A percentile compares a stretch with the other conserved stretches of the same genome.
Conservation (phyloP, 2,329 filamentous ascomycete genomes). For the Ceratocystiopsis sp. region DNA sequence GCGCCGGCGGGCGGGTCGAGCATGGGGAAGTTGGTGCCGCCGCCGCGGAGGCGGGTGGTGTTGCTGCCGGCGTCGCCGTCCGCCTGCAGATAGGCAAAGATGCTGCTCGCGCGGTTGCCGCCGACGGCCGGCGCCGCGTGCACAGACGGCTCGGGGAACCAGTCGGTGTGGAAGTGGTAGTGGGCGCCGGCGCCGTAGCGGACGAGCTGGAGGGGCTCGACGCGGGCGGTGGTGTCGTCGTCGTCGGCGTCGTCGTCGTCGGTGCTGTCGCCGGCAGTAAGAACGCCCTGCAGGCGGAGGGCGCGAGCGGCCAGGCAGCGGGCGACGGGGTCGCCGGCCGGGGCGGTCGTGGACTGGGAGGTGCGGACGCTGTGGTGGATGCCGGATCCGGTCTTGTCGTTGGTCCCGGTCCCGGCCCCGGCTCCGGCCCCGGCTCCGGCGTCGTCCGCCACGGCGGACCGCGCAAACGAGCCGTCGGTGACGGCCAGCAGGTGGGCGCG, state of each 20-base stretch:
- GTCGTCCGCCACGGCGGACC: constrained; percentile 21
- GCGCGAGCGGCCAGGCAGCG: constrained; percentile 30
- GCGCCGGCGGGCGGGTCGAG: constrained; percentile 8
- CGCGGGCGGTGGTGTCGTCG: constrained; percentile 18
- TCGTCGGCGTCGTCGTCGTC: no score
- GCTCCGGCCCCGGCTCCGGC: constrained; percentile 9
- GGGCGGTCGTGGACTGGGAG: constrained; percentile 27
- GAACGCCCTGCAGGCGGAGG: constrained; percentile 26
- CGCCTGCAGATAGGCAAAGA: constrained; percentile 29
- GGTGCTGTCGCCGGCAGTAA: not conserved
- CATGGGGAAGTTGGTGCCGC: constrained; percentile 31
- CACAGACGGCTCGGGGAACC: constrained; percentile 23
- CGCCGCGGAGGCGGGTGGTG: constrained; percentile 16
- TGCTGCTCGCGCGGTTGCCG: constrained; percentile 27
- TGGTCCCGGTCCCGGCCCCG: no score
- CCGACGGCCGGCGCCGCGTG: constrained; percentile 22
- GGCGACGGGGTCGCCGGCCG: constrained; percentile 22
- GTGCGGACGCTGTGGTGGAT: constrained; percentile 22
- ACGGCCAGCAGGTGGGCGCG: constrained; percentile 23
- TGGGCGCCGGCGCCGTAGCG: constrained; percentile 26
- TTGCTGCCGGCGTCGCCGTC: not conserved
- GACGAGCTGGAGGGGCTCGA: constrained; percentile 32
- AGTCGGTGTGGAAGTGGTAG: constrained; percentile 34
- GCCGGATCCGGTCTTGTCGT: no score
- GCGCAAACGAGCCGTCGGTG: constrained; percentile 27